These are phyloP conservation scores for Backusella australiensis DNA, from an alignment of 192 early-diverging fungal genomes.

Conservation along the genomic window DNA sequence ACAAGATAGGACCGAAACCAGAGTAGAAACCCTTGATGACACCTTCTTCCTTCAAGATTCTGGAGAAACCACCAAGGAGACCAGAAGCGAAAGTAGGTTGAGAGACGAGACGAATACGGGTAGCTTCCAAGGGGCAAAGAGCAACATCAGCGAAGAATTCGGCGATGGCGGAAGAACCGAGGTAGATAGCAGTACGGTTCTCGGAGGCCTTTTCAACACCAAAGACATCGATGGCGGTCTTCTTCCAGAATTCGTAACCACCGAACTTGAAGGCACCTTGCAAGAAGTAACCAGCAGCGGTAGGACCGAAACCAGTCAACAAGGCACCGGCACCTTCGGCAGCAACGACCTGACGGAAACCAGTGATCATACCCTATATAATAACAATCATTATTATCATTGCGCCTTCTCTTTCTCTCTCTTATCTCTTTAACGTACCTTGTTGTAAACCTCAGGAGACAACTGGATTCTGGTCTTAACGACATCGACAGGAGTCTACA, in stretches of 20 bases:
- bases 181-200: slow-evolving; percentile 65
- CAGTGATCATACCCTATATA: slow-evolving; percentile 45
- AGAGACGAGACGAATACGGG: slow-evolving; percentile 70
- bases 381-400: background rate
- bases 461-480: slow-evolving; percentile 79
- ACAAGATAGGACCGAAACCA: slow-evolving; percentile 74
- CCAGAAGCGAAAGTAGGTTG: slow-evolving; percentile 65
- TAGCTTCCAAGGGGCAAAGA: slow-evolving; percentile 73
- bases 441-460: slow-evolving; percentile 57
- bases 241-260: slow-evolving; percentile 70
- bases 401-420: background rate
- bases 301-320: slow-evolving; percentile 63
- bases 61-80: slow-evolving; percentile 55
- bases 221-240: slow-evolving; percentile 47
- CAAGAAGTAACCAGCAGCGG: slow-evolving; percentile 61
- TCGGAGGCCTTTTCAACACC: slow-evolving; percentile 55
- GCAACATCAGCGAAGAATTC: slow-evolving; percentile 79
- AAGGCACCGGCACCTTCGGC: slow-evolving; percentile 60
- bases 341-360: slow-evolving; percentile 48
- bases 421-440: slow-evolving; percentile 25
- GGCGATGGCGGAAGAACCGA: slow-evolving; percentile 60
- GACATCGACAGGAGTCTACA: slow-evolving; percentile 58
- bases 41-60: slow-evolving; percentile 65
- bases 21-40: slow-evolving; percentile 68
- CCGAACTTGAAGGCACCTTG: slow-evolving; percentile 70